phyloP scores from a whole-genome alignment of 1,284 basidiomycete genomes.

The Ceratobasidium sp. region DNA sequence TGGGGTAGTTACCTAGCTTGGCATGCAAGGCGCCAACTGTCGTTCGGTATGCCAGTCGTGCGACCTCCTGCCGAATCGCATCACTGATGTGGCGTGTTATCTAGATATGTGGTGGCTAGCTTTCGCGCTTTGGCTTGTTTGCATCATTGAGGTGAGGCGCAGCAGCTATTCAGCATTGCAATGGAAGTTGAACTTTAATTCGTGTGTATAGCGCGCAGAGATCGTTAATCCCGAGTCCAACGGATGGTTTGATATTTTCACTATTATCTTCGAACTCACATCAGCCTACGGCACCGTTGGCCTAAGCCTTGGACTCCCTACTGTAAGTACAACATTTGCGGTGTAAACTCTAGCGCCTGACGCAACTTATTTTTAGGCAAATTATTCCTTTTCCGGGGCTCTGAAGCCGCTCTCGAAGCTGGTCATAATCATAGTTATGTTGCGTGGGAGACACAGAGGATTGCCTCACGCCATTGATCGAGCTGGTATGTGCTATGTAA shows the following conservation, averaged over 20 bases:
- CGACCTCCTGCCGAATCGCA: slow-evolving; percentile 33
- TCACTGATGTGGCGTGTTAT: slow-evolving; percentile 11
- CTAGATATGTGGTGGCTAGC: slow-evolving; percentile 93
- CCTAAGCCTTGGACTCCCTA: slow-evolving; percentile 71
- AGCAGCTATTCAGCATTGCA: neutral
- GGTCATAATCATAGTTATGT: slow-evolving; percentile 88
- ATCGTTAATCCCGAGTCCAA: slow-evolving; percentile 66
- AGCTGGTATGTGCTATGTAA: slow-evolving; percentile 29
- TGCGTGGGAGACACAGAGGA: slow-evolving; percentile 93
- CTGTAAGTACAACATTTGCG: slow-evolving; percentile 54
- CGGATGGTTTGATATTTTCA: slow-evolving; percentile 85
- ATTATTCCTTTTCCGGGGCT: slow-evolving; percentile 85
- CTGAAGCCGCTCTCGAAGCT: slow-evolving; percentile 88
- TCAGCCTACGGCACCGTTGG: slow-evolving; percentile 95
- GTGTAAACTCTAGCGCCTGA: slow-evolving; percentile 48
- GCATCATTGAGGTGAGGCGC: slow-evolving; percentile 84
- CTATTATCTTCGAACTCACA: slow-evolving; percentile 84
- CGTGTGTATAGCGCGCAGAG: slow-evolving; percentile 64
- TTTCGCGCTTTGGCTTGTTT: slow-evolving; percentile 82
- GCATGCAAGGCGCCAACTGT: slow-evolving; percentile 88
- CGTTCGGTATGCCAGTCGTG: slow-evolving; percentile 74
- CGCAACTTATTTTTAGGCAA: slow-evolving; percentile 63
- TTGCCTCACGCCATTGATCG: slow-evolving; percentile 55
- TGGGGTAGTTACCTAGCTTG: slow-evolving; percentile 83
- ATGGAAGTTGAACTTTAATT: slow-evolving; percentile 16